phyloP scores from a whole-genome alignment of 202 grass and related monocot genomes.

The Panicum virgatum region DNA sequence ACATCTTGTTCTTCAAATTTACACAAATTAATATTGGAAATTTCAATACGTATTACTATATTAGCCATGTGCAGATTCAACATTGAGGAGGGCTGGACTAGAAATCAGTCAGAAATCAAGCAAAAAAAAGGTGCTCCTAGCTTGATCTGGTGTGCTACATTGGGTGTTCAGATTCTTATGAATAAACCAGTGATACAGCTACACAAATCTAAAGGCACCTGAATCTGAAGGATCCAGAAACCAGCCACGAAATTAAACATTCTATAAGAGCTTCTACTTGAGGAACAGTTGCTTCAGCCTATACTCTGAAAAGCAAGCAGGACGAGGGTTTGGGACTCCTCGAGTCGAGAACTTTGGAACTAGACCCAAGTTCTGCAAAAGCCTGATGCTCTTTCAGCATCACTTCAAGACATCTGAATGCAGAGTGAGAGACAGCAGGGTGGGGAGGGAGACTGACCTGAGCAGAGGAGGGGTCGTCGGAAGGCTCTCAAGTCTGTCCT shows the following conservation, averaged over 20 bases:
- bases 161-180: no score
- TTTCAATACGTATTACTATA: no score
- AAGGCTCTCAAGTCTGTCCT: no score
- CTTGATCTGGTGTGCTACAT: no score
- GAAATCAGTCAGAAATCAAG: not conserved
- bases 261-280: not conserved
- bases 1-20: not conserved
- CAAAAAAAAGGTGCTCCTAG: no score
- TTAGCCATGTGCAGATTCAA: no score
- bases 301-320: not conserved
- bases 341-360: not conserved
- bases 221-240: not conserved
- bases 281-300: constrained; percentile 2
- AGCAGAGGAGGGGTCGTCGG: no score
- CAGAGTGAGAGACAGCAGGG: not conserved
- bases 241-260: not conserved
- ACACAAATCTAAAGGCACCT: constrained; percentile 30
- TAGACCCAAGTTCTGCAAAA: constrained; percentile 37
- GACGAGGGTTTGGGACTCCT: constrained; percentile 27
- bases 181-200: not conserved
- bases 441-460: no score
- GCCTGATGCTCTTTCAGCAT: not conserved
- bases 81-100: no score
- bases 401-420: not conserved
- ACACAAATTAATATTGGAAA: not conserved